Conservation (phyloP, 257 asterid species). For the Rubia yunnanensis region DNA sequence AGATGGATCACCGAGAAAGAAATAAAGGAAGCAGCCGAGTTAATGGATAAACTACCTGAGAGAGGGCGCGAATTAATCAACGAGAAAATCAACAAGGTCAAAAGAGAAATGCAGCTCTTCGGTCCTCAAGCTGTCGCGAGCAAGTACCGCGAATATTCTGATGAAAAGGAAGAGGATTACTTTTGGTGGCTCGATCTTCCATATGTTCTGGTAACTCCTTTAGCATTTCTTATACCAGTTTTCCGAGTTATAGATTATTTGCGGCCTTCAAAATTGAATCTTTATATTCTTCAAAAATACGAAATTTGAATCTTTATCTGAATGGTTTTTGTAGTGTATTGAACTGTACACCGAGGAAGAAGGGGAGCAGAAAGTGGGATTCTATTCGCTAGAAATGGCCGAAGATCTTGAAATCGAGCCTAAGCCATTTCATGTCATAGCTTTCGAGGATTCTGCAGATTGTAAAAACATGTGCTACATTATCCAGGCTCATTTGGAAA, state of each 20-base stretch:
- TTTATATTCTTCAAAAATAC: neutral
- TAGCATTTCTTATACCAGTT: neutral
- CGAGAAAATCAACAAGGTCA: constrained; percentile 71
- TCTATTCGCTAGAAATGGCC: constrained; percentile 95
- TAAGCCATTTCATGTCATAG: constrained; percentile 74
- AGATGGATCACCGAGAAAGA: constrained; percentile 96
- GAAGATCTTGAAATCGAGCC: constrained; percentile 92
- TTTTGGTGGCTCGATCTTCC: constrained; percentile 99
- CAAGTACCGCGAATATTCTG: constrained; percentile 87
- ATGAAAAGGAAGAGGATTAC: constrained; percentile 74
- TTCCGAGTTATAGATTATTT: neutral
- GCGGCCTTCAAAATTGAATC: neutral
- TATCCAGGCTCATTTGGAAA: constrained; percentile 76
- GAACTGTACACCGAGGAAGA: constrained; percentile 65
- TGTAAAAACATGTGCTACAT: constrained; percentile 83
- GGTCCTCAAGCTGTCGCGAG: constrained; percentile 95
- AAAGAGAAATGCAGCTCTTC: constrained; percentile 82
- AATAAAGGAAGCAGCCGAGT: constrained; percentile 74
- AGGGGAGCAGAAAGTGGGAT: constrained; percentile 73
- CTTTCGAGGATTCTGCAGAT: constrained; percentile 85
- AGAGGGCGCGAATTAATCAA: constrained; percentile 47
- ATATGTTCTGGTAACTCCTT: constrained; percentile 47
- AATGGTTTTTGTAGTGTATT: constrained; percentile 52
- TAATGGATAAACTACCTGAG: constrained; percentile 67
- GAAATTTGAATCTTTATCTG: neutral